These are phyloP conservation scores for Aureobasidium sp. DNA, from an alignment of 2,329 filamentous ascomycete genomes.

Conservation along the genomic window DNA sequence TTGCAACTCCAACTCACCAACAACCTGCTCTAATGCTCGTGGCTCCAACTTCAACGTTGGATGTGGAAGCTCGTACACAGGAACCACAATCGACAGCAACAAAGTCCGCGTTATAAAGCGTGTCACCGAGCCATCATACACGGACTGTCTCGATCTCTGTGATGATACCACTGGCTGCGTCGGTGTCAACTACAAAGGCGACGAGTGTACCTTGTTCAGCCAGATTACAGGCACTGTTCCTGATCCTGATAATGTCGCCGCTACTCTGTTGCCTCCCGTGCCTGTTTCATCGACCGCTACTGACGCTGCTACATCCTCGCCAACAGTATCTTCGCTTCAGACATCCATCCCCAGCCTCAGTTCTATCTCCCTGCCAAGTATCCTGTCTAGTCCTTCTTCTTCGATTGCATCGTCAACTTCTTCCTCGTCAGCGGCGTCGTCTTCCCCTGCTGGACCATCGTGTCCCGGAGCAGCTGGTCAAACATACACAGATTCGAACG, in stretches of 20 bases:
- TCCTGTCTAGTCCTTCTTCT: neutral
- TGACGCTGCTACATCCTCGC: neutral
- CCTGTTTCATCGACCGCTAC: neutral
- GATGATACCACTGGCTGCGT: conserved; percentile 20
- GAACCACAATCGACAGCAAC: conserved; percentile 17
- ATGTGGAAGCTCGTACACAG: conserved; percentile 18
- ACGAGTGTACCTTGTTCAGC: conserved; percentile 23
- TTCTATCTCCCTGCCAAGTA: neutral
- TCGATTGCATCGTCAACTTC: neutral
- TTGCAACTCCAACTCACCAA: neutral
- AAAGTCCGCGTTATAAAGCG: neutral
- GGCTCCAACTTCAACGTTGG: conserved; percentile 15
- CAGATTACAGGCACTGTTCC: conserved; percentile 20
- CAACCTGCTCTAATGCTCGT: neutral
- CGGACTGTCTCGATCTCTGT: conserved; percentile 21
- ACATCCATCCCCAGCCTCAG: neutral
- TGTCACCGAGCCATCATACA: conserved; percentile 14
- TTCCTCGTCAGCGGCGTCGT: neutral
- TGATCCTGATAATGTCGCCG: conserved; percentile 18
- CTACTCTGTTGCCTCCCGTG: neutral
- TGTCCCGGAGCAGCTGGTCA: conserved; percentile 18
- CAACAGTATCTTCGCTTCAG: neutral
- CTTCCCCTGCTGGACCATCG: neutral
- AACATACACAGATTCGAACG: conserved; percentile 16
- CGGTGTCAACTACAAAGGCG: conserved; percentile 22